Base-by-base conservation (phyloP, 1,139 yeast species). In the Trichomonascaceae sp. region DNA sequence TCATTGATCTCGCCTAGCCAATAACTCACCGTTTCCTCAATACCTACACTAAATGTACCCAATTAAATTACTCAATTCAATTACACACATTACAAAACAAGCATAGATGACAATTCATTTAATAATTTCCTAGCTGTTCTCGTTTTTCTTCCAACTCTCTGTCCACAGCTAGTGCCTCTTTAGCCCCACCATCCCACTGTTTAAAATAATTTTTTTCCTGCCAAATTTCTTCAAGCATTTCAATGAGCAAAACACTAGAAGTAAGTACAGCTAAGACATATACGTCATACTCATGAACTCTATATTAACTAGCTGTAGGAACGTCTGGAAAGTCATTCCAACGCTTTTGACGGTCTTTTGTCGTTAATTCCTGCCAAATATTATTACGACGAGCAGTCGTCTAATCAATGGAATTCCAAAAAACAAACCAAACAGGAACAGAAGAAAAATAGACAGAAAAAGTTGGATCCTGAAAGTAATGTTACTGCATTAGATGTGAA, bases 351-450 rank as follows among this genome's bases (percentile, higher is more conserved):
- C 67, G 96, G 97, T 45, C 75, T 93, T 55, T 75, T 93, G 58
- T 88, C 97, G 20, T 75, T 93, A 67, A 90, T 93, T 57, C 98
- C 99, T 8, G 96, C 97, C 9, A 89, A 90, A 66, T 89, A 86
- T 66, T 91, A 91, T 68, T 89, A 88, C 67, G 87, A 83, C 66
- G 87, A 82, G 60, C 82, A 82, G 60, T 77, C 85, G 2, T 84
- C 85, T 65, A 85, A 85, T 55, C 98, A 91, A 71, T 91, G 98
- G 97, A 84, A 84, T 62, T 85, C 85, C 63, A 87, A 87, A 74
- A 82, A 85, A 70, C 55, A 57, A 17, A 49, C 54, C 22, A 57
- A 57, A 32, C 61, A 61, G 55, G 93, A 88, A 65, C 70, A 78
- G 20, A 80, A 76, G 61, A 78, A 76, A 54, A 82, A 80, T 58